phyloP scores from a whole-genome alignment of 345 rosid species.

The Salix suchowensis region DNA sequence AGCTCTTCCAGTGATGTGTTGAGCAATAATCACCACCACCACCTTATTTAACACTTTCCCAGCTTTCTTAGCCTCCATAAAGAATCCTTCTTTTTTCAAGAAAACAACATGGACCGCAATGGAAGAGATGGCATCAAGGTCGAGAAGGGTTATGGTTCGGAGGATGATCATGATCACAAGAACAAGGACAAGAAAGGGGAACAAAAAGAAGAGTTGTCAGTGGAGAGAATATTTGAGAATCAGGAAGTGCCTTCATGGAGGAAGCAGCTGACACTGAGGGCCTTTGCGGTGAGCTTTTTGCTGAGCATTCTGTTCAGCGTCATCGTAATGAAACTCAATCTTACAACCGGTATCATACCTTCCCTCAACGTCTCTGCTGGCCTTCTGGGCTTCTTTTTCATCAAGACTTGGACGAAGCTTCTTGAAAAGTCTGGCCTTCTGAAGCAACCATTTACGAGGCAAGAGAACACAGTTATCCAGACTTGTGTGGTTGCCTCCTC shows the following conservation, averaged over 20 bases:
- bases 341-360: conserved; percentile 24
- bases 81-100: not conserved
- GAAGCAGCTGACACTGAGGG: conserved; percentile 20
- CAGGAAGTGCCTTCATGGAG: conserved; percentile 19
- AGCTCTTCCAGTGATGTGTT: not conserved
- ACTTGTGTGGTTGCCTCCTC: conserved; percentile 25
- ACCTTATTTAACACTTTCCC: not conserved
- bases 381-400: conserved; percentile 22
- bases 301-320: conserved; percentile 14
- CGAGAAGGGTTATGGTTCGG: not conserved
- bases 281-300: conserved; percentile 19
- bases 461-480: conserved; percentile 24
- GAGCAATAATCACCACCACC: not conserved
- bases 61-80: not conserved
- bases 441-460: conserved; percentile 20
- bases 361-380: conserved; percentile 27
- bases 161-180: not conserved
- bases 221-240: conserved; percentile 9
- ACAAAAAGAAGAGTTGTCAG: not conserved
- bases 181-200: not conserved
- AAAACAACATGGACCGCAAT: not conserved
- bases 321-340: conserved; percentile 26
- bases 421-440: not conserved
- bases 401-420: conserved; percentile 18
- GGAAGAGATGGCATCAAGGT: not conserved